Evolutionary conservation across 2,329 filamentous ascomycete genomes (phyloP).

Genomic region (Thelonectria discophora): DNA sequence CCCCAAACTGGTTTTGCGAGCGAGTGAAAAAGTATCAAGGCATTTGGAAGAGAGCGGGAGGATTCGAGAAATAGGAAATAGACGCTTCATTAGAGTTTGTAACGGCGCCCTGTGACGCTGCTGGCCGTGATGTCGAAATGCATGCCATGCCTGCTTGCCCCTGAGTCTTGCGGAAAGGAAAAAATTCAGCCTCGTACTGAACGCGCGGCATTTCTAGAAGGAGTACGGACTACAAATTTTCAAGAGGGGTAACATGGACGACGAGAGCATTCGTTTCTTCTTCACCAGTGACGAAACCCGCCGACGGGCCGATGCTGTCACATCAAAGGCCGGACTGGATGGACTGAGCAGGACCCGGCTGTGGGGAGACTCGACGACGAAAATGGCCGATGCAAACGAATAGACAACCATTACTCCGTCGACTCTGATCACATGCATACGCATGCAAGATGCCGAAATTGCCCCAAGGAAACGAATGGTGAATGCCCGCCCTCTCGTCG

Average conservation of each 20-base stretch:
- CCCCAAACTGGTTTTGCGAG: conserved; percentile 18
- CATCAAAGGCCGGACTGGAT: conserved; percentile 3
- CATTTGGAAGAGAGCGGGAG: neutral
- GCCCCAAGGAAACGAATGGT: neutral
- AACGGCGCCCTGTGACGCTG: conserved; percentile 4
- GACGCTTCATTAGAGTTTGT: conserved; percentile 5
- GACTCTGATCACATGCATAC: neutral
- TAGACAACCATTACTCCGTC: neutral
- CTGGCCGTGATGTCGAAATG: conserved; percentile 8
- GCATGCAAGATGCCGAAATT: neutral
- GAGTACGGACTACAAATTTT: neutral
- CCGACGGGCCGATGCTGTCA: neutral
- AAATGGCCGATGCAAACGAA: conserved; percentile 2
- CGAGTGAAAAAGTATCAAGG: neutral
- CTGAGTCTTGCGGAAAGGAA: neutral
- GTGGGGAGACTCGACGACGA: conserved; percentile 13
- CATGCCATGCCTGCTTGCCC: conserved; percentile 9
- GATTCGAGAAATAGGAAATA: neutral
- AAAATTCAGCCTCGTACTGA: conserved; percentile 13
- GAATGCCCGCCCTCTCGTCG: neutral
- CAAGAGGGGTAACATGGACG: conserved; percentile 2
- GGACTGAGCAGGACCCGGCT: conserved; percentile 10
- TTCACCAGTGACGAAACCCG: neutral
- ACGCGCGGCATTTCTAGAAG: conserved; percentile 23
- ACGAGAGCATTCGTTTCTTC: neutral